phyloP scores from a whole-genome alignment of 345 rosid species.

The Hibiscus tridactylites region DNA sequence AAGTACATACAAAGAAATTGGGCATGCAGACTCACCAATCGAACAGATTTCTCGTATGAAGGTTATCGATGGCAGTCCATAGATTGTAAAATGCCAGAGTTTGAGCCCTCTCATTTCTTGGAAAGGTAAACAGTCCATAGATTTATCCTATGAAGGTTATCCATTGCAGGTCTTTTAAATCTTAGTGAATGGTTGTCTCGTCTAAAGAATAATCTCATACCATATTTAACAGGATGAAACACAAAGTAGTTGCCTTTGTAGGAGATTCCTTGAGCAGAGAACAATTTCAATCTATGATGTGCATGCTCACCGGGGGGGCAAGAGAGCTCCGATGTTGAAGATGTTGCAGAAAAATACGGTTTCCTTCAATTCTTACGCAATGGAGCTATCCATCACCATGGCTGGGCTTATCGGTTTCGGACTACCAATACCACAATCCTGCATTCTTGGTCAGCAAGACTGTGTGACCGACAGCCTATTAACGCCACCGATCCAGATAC shows the following conservation, averaged over 20 bases:
- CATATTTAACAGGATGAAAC: slow-evolving; percentile 33
- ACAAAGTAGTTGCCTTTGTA: slow-evolving; percentile 42
- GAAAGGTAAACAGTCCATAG: slow-evolving; percentile 31
- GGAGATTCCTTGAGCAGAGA: slow-evolving; percentile 57
- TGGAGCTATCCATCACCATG: slow-evolving; percentile 35
- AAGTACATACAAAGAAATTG: slow-evolving; percentile 68
- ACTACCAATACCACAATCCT: slow-evolving; percentile 49
- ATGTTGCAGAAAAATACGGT: slow-evolving; percentile 40
- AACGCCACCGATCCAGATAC: slow-evolving; percentile 20
- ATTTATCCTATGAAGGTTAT: no score
- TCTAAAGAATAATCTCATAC: neutral
- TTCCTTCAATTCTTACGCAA: slow-evolving; percentile 28
- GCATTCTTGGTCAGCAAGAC: slow-evolving; percentile 50
- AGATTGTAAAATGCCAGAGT: slow-evolving; percentile 61
- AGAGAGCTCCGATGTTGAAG: slow-evolving; percentile 32
- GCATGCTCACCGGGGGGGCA: slow-evolving; percentile 44
- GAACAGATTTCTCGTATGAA: slow-evolving; percentile 71
- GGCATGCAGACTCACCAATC: slow-evolving; percentile 52
- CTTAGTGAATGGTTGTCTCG: neutral
- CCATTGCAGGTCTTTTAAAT: neutral
- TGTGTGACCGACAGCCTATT: slow-evolving; percentile 34
- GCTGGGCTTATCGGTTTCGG: slow-evolving; percentile 55
- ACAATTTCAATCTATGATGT: slow-evolving; percentile 57
- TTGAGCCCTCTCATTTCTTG: slow-evolving; percentile 55
- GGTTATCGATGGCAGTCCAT: slow-evolving; percentile 68